Conservation (phyloP, 2,329 filamentous ascomycete species). For the Ophiosphaerella narmari region DNA sequence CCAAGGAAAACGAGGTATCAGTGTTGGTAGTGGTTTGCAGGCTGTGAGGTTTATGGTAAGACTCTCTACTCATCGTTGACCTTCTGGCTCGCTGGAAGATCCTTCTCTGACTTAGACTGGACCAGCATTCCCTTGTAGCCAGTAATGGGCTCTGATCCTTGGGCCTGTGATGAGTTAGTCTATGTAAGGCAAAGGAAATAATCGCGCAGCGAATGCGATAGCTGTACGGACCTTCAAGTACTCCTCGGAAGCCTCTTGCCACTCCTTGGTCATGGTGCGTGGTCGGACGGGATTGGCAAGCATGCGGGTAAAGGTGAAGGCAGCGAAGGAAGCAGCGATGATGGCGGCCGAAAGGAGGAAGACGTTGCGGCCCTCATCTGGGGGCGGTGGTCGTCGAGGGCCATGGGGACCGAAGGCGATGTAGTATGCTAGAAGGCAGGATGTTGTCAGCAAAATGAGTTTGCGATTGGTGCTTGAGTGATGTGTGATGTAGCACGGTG, state of each 20-base stretch:
- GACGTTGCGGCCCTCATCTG: slow-evolving; percentile 83
- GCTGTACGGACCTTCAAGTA: slow-evolving; percentile 76
- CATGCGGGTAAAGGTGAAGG: slow-evolving; percentile 75
- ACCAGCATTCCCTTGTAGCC: slow-evolving; percentile 48
- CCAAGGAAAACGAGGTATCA: slow-evolving; percentile 40
- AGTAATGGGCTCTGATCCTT: slow-evolving; percentile 46
- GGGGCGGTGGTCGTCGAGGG: slow-evolving; percentile 79
- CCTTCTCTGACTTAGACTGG: slow-evolving; percentile 45
- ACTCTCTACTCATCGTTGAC: slow-evolving; percentile 40
- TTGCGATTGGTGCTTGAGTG: slow-evolving; percentile 12
- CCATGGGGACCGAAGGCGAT: slow-evolving; percentile 98
- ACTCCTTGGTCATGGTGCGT: slow-evolving; percentile 93
- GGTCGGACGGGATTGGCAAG: slow-evolving; percentile 70
- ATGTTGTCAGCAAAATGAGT: slow-evolving; percentile 25
- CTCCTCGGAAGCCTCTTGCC: slow-evolving; percentile 94
- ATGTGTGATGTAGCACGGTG: slow-evolving; percentile 14
- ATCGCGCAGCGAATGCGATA: slow-evolving; percentile 1
- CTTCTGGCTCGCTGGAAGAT: slow-evolving; percentile 30
- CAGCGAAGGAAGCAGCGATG: slow-evolving; percentile 65
- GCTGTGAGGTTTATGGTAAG: slow-evolving; percentile 22
- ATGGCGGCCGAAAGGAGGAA: slow-evolving; percentile 73
- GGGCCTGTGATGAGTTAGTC: slow-evolving; percentile 33
- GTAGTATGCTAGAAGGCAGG: slow-evolving; percentile 80
- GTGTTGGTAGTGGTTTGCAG: slow-evolving; percentile 38
- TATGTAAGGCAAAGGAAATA: slow-evolving; percentile 3